Evolutionary conservation across 202 grass and related monocot species (phyloP).

Genomic region (Digitaria exilis): DNA sequence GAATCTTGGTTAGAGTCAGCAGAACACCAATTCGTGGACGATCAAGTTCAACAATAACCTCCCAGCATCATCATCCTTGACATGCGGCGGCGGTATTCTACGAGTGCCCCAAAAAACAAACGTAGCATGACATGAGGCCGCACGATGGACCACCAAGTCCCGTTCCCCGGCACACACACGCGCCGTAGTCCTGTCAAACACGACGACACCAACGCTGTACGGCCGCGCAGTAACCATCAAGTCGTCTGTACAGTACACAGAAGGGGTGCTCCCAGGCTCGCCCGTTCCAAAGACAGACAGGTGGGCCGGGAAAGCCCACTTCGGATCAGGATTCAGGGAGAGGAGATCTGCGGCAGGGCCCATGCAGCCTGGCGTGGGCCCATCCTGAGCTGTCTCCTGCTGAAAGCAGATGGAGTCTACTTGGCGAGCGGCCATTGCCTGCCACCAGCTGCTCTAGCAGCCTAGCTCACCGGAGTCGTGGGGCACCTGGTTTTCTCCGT

Average conservation of each 20-base stretch:
- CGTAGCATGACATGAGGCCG: no score
- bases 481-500: neutral
- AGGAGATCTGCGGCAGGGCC: neutral
- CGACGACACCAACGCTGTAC: neutral
- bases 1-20: neutral
- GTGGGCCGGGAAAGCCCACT: neutral
- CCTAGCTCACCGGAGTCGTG: neutral
- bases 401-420: neutral
- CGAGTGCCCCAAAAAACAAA: no score
- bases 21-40: no score
- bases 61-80: no score
- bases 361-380: conserved; percentile 34
- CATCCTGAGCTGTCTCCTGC: conserved; percentile 45
- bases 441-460: neutral
- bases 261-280: no score
- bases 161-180: neutral
- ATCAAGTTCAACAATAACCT: no score
- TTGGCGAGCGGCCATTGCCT: neutral
- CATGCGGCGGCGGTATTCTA: neutral
- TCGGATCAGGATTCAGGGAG: no score
- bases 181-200: neutral
- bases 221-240: neutral
- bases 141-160: neutral
- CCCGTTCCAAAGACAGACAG: neutral
- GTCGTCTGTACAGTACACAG: neutral